Evolutionary conservation across 331 rosid species (phyloP).

Genomic region (Telfairia occidentalis): DNA sequence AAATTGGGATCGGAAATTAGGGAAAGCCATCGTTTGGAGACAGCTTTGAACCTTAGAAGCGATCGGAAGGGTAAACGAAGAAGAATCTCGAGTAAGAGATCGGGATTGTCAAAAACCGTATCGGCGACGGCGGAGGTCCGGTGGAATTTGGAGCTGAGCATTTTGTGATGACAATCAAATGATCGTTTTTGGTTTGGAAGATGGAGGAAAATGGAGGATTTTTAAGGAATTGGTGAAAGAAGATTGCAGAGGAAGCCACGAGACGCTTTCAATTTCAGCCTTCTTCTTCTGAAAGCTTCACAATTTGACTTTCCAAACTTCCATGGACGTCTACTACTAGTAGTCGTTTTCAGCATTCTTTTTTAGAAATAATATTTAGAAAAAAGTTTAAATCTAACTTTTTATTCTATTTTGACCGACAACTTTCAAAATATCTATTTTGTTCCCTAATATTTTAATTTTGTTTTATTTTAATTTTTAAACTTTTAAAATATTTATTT

Average conservation of each 20-base stretch:
- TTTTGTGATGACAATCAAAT: neutral
- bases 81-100: slow-evolving; percentile 9
- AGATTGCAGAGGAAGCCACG: neutral
- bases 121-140: neutral
- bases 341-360: too few relatives aligned
- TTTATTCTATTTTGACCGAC: too few relatives aligned
- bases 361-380: too few relatives aligned
- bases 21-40: slow-evolving; percentile 16
- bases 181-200: neutral
- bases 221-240: neutral
- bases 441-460: too few relatives aligned
- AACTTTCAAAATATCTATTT: too few relatives aligned
- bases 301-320: neutral
- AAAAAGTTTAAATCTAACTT: too few relatives aligned
- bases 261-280: neutral
- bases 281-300: neutral
- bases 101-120: neutral
- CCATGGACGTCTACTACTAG: too few relatives aligned
- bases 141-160: neutral
- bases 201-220: neutral
- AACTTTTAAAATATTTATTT: too few relatives aligned
- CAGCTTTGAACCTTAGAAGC: slow-evolving; percentile 14
- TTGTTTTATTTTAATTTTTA: too few relatives aligned
- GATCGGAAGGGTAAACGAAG: slow-evolving; percentile 16
- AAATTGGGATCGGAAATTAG: slow-evolving; percentile 10